Evolutionary conservation across 2,329 filamentous ascomycete species (phyloP).

Genomic region (Diaporthe aspalathi): DNA sequence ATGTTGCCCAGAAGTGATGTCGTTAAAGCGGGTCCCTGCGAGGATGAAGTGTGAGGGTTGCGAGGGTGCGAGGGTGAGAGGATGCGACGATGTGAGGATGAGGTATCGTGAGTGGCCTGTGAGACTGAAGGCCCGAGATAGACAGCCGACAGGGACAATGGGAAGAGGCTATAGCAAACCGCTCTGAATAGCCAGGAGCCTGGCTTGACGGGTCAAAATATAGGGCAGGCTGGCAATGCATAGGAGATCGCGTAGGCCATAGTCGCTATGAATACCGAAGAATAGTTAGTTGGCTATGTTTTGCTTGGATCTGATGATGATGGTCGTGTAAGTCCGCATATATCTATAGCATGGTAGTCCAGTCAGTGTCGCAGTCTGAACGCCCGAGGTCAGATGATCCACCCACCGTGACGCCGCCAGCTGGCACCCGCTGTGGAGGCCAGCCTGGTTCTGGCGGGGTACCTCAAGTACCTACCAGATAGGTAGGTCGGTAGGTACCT

Average conservation of each 20-base stretch:
- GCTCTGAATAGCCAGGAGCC: constrained; percentile 7
- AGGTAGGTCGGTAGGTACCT: not conserved
- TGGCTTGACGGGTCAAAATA: constrained; percentile 15
- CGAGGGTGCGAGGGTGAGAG: too few species aligned
- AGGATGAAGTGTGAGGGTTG: not conserved
- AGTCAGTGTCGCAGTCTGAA: not conserved
- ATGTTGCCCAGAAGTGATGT: constrained; percentile 31
- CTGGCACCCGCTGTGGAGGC: constrained; percentile 11
- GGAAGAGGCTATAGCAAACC: not conserved
- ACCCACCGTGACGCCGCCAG: constrained; percentile 18
- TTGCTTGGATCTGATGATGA: not conserved
- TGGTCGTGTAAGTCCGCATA: constrained; percentile 16
- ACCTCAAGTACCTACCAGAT: constrained; percentile 1
- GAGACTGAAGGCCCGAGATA: not conserved
- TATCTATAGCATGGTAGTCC: not conserved
- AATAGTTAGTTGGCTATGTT: not conserved
- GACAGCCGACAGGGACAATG: constrained; percentile 18
- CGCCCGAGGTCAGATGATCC: constrained; percentile 28
- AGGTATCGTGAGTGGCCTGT: constrained; percentile 15
- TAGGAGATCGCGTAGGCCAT: not conserved
- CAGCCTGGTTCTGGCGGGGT: too few species aligned
- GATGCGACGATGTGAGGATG: not conserved
- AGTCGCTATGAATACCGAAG: not conserved
- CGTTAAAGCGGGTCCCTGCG: constrained; percentile 31
- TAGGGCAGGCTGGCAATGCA: not conserved